Evolutionary conservation across 1,139 yeast species (phyloP), one percentile per base, ranked within the genome.

Genomic region (Geotrichum siamense): DNA sequence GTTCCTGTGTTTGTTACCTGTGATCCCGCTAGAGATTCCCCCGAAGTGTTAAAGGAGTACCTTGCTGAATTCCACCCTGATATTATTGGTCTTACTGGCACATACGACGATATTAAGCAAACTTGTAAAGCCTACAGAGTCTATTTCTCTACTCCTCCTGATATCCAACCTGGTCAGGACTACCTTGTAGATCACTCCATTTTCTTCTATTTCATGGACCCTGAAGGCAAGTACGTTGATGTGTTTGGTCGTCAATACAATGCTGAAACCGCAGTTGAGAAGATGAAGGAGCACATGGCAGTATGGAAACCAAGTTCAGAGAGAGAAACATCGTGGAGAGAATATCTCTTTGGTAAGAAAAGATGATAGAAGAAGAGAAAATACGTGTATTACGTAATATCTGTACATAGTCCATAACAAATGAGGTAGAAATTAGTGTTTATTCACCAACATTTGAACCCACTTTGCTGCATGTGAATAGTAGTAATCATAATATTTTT

Each of bases 111-210:
- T 48, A 79, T 91, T 48, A 89, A 86, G 65, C 74, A 76, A 51
- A 75, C 81, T 43, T 91, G 98, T 69, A 87, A 85, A 62, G 77
- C 79, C 54, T 91, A 78, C 67, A 75, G 97, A 54, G 98, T 91
- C 5, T 91, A 89, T 64, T 91, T 91, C 63, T 85, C 96, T 9
- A 91, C 98, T 1, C 98, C 98, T 2, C 86, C 93, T 29, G 77
- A 86, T 59, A 82, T 86, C 41, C 84, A 87, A 61, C 91, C 95
- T 0, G 97, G 96, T 25, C 95, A 91, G 64, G 96, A 91, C 56
- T 91, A 91, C 61, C 74, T 91, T 52, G 98, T 91, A 16, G 98
- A 91, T 61, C 98, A 91, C 64, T 86, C 96, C 5, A 89, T 91
- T 48, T 91, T 89, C 75, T 89, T 87, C 65, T 91, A 91, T 60